These are phyloP conservation scores for Quercus ilex DNA, from an alignment of 306 rosid genomes.

Conservation along the genomic window DNA sequence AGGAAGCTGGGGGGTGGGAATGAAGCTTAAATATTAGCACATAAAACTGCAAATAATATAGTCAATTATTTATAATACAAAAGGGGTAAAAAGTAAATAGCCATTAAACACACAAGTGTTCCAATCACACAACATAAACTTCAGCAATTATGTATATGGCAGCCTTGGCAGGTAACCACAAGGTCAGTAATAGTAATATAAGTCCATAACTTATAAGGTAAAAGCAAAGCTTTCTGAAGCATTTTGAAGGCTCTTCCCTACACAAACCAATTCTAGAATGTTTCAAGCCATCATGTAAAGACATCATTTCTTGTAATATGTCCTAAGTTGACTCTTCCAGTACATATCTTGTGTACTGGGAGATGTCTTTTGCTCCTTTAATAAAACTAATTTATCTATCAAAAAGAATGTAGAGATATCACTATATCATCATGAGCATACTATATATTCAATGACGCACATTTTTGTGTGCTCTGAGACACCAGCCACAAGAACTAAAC, in stretches of 20 bases:
- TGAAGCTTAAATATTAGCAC: constrained; percentile 12
- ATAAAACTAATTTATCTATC: too few relatives aligned
- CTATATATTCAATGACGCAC: background rate
- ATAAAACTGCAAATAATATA: constrained; percentile 9
- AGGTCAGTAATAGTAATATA: background rate
- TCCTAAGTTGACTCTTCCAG: too few relatives aligned
- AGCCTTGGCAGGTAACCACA: background rate
- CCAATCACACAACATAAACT: background rate
- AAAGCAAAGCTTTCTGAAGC: background rate
- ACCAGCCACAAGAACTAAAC: background rate
- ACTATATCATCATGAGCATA: background rate
- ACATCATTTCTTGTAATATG: too few relatives aligned
- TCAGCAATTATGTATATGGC: background rate
- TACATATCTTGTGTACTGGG: too few relatives aligned
- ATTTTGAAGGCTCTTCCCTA: background rate
- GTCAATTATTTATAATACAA: background rate
- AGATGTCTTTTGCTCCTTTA: too few relatives aligned
- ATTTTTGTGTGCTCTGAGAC: background rate
- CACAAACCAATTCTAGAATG: background rate
- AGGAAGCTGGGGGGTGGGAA: constrained; percentile 52
- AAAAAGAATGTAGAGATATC: background rate
- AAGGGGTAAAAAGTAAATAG: background rate
- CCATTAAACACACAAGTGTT: background rate
- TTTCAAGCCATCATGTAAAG: background rate
- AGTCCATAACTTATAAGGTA: background rate